These are phyloP conservation scores for Physcomitrium patens DNA, from an alignment of 225 moss, liverwort and hornwort species.

Conservation along the genomic window DNA sequence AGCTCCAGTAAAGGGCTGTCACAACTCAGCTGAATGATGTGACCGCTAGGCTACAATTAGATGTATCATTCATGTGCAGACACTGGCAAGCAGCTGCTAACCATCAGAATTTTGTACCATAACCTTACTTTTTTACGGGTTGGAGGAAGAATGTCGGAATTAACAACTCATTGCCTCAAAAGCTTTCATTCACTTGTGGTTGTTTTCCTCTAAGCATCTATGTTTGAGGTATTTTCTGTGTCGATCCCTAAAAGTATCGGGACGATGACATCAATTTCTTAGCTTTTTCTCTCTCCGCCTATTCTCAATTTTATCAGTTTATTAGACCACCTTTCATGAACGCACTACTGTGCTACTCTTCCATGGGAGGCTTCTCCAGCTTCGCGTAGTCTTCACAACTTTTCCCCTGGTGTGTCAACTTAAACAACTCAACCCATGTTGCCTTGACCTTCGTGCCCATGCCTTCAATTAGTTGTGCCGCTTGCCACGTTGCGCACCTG, in stretches of 20 bases:
- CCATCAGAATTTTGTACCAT: slow-evolving; percentile 70
- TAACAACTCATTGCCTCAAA: slow-evolving; percentile 44
- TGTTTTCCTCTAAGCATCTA: slow-evolving; percentile 43
- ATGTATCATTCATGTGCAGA: slow-evolving; percentile 74
- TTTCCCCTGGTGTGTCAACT: slow-evolving; percentile 25
- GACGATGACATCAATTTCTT: slow-evolving; percentile 6
- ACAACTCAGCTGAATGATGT: slow-evolving; percentile 66
- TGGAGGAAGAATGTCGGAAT: slow-evolving; percentile 57
- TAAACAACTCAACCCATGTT: slow-evolving; percentile 36
- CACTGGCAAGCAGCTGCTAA: slow-evolving; percentile 58
- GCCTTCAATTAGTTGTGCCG: slow-evolving; percentile 13
- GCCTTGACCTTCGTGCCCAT: slow-evolving; percentile 22
- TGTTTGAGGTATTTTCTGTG: slow-evolving; percentile 30
- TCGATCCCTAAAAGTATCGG: slow-evolving; percentile 32
- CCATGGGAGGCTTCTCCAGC: not conserved
- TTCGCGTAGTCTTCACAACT: slow-evolving; percentile 12
- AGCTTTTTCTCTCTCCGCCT: too few species aligned
- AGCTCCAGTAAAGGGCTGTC: slow-evolving; percentile 68
- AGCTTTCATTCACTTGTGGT: slow-evolving; percentile 26
- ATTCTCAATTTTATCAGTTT: too few species aligned
- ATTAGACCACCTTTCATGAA: too few species aligned
- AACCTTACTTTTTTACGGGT: slow-evolving; percentile 64
- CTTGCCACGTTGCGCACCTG: slow-evolving; percentile 35
- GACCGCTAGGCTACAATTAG: slow-evolving; percentile 48
- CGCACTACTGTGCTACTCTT: not conserved